phyloP scores from a whole-genome alignment of 75 land plant species.

The Pseudotsuga menziesii region DNA sequence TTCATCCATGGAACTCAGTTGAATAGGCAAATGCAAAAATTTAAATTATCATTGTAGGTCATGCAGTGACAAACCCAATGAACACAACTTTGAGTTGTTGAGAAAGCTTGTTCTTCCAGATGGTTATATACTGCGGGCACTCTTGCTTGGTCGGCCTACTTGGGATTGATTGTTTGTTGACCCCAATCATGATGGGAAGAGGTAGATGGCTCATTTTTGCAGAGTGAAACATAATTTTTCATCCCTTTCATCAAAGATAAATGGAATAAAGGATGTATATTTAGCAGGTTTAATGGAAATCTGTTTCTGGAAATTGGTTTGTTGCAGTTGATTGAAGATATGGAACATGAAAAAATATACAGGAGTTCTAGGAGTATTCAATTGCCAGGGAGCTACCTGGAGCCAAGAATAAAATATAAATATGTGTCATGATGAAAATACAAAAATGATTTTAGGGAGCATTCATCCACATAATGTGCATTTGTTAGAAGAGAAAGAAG shows the following conservation, averaged over 20 bases:
- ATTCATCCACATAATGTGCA: no score
- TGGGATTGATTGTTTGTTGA: constrained; percentile 59
- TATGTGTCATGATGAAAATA: constrained; percentile 62
- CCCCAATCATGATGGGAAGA: constrained; percentile 60
- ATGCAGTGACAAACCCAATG: constrained; percentile 60
- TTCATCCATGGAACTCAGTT: background rate
- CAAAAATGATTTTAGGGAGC: no score
- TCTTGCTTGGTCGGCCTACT: constrained; percentile 64
- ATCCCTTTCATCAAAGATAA: background rate
- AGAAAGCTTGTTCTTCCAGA: constrained; percentile 68
- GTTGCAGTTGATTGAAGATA: constrained; percentile 69
- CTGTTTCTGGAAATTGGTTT: background rate
- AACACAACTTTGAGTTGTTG: constrained; percentile 59
- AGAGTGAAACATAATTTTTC: background rate
- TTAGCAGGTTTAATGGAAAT: background rate
- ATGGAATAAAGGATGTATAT: background rate
- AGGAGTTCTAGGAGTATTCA: constrained; percentile 75
- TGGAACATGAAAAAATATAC: constrained; percentile 80
- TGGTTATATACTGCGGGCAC: constrained; percentile 60
- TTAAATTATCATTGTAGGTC: background rate
- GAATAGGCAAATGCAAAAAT: background rate
- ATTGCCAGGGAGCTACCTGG: constrained; percentile 92
- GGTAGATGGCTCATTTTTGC: constrained; percentile 16
- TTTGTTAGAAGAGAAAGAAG: no score
- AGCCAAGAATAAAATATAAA: constrained; percentile 59